Evolutionary conservation across 805 yeast genomes (phyloP), one percentile per base, ranked within the genome.

Genomic region (Myxozyma nipponensis): DNA sequence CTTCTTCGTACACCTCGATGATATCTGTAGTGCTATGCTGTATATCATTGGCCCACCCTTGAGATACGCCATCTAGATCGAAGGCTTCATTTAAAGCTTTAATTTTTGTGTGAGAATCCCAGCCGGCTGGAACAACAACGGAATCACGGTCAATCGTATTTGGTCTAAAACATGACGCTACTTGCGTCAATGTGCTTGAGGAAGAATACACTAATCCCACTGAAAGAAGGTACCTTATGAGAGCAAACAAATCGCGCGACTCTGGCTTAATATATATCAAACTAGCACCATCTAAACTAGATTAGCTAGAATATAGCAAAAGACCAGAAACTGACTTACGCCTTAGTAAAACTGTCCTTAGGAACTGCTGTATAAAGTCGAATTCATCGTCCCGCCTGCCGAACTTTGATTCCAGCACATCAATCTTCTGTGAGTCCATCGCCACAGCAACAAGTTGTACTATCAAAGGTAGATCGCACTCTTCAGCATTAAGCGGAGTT

Each of bases 91-190:
- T 46, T n/a, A 66, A 49, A 2, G 63, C 57, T 25, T 44, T 44
- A 13, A 67, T 67, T 40, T 65, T 66, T 18, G 61, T 57, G 50
- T 56, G 45, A 10, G 68, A 62, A 46, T 67, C 71, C 70, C 71
- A 67, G 17, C 70, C 71, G 3, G 66, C 49, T 7, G 71, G 71
- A 9, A 66, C 55, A 25, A 57, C 40, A 4, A 64, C 28, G 19
- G 55, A 48, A 13, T 58, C 59, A 4, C 52, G 49, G 21, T 61
- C 62, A 6, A 64, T 52, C 4, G 61, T 62, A 22, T 58, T 50
- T 17, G 45, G 62, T 50, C 25, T 46, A n/a, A 47, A 45, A 25
- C 39, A 35, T 28, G 38, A 38, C 10, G 58, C 46, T 3, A 54
- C 54, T 15, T 40, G 44, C 13, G 32, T 24, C 6, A 42, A 25